A percentile compares a stretch with the other conserved stretches of the same genome.
phyloP scores from a whole-genome alignment of 2,329 filamentous ascomycete species.

The Sclerotinia spermophila region DNA sequence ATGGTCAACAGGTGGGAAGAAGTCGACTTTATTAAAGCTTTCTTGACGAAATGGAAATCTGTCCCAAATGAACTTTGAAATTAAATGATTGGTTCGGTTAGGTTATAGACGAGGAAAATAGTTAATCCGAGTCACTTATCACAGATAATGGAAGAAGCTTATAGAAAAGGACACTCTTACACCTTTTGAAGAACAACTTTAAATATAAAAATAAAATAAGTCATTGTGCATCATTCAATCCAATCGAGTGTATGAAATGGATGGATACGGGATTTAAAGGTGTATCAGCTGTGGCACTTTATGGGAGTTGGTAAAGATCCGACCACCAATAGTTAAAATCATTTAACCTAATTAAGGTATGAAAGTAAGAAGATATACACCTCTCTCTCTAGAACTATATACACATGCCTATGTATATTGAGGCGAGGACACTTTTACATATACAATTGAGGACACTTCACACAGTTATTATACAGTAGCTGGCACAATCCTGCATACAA shows the following conservation, averaged over 20 bases:
- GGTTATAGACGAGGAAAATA: background rate
- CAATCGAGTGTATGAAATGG: background rate
- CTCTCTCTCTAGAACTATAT: background rate
- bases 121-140: constrained; percentile 8
- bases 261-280: background rate
- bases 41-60: constrained; percentile 30
- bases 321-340: background rate
- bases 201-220: background rate
- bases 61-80: constrained; percentile 26
- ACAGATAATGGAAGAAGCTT: background rate
- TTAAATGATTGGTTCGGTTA: constrained; percentile 29
- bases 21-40: constrained; percentile 19
- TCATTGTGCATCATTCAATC: background rate
- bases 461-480: too few species aligned
- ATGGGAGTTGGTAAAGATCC: background rate
- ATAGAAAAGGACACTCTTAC: constrained; percentile 18
- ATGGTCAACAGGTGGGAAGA: background rate
- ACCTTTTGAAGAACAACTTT: constrained; percentile 4
- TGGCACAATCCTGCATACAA: background rate
- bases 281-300: background rate
- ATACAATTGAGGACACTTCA: background rate
- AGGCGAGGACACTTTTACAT: constrained; percentile 6
- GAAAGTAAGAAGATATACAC: background rate
- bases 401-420: background rate
- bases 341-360: background rate